These are phyloP conservation scores for Ananas comosus DNA, from an alignment of 176 grass and related monocot genomes.

Conservation along the genomic window DNA sequence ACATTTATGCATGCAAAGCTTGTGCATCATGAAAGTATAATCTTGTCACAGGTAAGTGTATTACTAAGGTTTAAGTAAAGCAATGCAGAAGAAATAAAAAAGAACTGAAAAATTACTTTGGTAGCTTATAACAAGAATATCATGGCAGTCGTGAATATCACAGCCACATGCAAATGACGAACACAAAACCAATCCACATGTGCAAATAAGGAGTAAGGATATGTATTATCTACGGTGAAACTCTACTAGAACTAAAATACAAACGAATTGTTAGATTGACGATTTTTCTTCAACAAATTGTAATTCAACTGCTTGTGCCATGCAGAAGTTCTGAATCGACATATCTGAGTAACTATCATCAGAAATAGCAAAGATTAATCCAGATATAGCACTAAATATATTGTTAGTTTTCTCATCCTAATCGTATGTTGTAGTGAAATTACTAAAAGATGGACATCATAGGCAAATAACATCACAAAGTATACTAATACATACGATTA, in stretches of 20 bases:
- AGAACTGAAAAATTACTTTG: neutral
- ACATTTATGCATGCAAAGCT: neutral
- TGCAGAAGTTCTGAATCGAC: no score
- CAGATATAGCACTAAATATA: neutral
- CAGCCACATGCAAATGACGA: no score
- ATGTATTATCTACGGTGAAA: no score
- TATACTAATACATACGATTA: neutral
- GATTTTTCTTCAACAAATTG: no score
- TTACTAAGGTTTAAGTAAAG: neutral
- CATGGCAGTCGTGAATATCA: neutral
- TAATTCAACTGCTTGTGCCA: no score
- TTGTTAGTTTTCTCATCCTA: neutral
- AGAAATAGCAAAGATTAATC: neutral
- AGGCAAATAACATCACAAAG: neutral
- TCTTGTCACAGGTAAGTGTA: neutral
- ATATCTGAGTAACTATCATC: neutral
- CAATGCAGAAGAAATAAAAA: neutral
- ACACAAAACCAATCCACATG: no score
- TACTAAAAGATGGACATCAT: neutral
- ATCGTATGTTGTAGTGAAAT: neutral
- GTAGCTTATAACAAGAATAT: no score
- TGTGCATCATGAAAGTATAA: neutral
- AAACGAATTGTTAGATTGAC: no score
- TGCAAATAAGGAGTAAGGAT: no score
- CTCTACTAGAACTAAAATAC: no score